A percentile compares a stretch with the other conserved stretches of the same genome.
Conservation (phyloP, 129 eudicot species). For the Artemisia argyi region DNA sequence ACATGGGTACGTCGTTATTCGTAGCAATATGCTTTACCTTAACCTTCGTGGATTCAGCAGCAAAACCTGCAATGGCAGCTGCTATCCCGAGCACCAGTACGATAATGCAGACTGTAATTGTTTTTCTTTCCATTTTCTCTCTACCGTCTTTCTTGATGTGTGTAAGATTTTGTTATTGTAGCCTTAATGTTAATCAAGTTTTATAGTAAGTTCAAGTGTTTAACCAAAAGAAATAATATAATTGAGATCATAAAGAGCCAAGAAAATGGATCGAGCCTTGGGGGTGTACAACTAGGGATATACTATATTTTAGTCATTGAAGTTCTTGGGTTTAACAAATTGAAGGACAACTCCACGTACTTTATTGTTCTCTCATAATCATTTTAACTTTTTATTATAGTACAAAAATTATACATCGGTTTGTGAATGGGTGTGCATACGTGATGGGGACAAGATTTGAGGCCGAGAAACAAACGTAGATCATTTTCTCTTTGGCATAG, state of each 20-base stretch:
- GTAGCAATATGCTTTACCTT: constrained; percentile 21
- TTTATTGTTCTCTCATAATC: too few species aligned
- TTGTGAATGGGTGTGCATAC: too few species aligned
- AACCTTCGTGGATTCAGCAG: constrained; percentile 28
- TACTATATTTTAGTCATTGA: background rate
- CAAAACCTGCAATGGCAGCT: constrained; percentile 26
- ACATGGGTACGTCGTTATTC: background rate
- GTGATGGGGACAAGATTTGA: too few species aligned
- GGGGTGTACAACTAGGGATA: constrained; percentile 3
- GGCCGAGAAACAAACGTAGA: too few species aligned
- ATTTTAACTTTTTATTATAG: too few species aligned
- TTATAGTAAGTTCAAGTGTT: background rate
- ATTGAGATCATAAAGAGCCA: constrained; percentile 11
- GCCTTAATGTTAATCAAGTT: background rate
- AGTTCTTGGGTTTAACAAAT: too few species aligned
- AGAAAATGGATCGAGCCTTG: background rate
- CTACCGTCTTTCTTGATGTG: background rate
- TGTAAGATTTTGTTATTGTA: background rate
- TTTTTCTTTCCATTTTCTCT: constrained; percentile 22
- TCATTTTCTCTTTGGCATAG: too few species aligned
- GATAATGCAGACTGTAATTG: background rate
- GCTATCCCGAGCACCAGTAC: constrained; percentile 22
- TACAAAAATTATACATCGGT: too few species aligned
- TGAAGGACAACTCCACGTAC: too few species aligned
- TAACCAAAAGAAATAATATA: background rate